Conservation (phyloP, 768 basidiomycete species). For the Kwoniella pini region DNA sequence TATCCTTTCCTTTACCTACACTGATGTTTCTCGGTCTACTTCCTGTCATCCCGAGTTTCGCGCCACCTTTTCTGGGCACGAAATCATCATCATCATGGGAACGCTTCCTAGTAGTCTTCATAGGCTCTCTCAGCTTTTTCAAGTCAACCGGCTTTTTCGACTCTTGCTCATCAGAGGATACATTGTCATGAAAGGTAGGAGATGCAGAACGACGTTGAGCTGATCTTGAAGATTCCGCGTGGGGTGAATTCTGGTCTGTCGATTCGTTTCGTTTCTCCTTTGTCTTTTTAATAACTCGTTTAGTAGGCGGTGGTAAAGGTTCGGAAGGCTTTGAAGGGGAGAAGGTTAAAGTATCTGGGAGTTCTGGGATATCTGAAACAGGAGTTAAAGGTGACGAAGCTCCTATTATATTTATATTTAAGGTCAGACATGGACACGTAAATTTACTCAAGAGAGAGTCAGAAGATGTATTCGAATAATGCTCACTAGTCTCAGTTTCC, state of each 20-base stretch:
- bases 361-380: conserved; percentile 30
- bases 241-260: not conserved
- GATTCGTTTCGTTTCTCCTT: not conserved
- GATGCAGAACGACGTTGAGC: conserved; percentile 2
- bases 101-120: not conserved
- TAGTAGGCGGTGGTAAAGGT: not conserved
- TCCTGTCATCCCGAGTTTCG: no score
- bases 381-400: conserved; percentile 34
- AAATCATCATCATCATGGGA: not conserved
- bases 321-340: not conserved
- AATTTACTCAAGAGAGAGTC: no score
- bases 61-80: no score
- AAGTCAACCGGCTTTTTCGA: no score
- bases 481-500: conserved; percentile 13
- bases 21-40: not conserved
- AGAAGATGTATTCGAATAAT: no score
- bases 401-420: no score
- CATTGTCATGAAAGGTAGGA: not conserved
- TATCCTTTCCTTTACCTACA: conserved; percentile 4
- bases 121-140: no score
- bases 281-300: not conserved
- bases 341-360: conserved; percentile 21
- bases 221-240: conserved; percentile 25
- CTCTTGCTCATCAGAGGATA: no score
- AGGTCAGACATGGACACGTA: no score